Percentiles rank a stretch among this genome's conserved stretches.
Conservation (phyloP, 257 asterid species). For the Datura wrightii region DNA sequence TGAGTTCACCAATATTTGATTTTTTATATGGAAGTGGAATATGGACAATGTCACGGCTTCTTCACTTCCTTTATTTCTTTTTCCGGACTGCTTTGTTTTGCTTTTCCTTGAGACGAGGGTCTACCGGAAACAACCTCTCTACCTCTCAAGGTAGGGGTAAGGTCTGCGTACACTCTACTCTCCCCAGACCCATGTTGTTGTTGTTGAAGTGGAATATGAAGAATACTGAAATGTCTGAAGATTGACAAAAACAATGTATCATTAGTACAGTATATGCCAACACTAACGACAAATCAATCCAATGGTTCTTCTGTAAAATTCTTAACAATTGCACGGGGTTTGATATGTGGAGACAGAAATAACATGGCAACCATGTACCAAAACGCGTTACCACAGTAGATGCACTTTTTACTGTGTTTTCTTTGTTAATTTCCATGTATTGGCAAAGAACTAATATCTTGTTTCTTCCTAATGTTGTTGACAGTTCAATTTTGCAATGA, state of each 20-base stretch:
- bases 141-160: too few relatives aligned
- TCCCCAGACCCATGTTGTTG: too few relatives aligned
- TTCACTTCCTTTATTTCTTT: too few relatives aligned
- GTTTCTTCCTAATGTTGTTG: constrained; percentile 31
- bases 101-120: too few relatives aligned
- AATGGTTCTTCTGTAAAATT: neutral
- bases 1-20: neutral
- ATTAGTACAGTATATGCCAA: neutral
- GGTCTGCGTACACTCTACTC: too few relatives aligned
- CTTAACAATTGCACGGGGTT: neutral
- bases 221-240: neutral
- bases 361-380: neutral
- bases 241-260: neutral
- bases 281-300: neutral
- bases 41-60: neutral
- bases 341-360: neutral
- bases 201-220: too few relatives aligned
- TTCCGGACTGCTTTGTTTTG: too few relatives aligned
- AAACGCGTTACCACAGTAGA: neutral
- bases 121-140: too few relatives aligned
- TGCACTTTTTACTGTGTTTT: neutral
- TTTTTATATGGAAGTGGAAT: neutral
- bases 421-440: neutral
- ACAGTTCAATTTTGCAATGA: constrained; percentile 83
- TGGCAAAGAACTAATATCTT: constrained; percentile 26